These are phyloP conservation scores for Suillus cothurnatus DNA, from an alignment of 768 basidiomycete species.

Conservation along the genomic window DNA sequence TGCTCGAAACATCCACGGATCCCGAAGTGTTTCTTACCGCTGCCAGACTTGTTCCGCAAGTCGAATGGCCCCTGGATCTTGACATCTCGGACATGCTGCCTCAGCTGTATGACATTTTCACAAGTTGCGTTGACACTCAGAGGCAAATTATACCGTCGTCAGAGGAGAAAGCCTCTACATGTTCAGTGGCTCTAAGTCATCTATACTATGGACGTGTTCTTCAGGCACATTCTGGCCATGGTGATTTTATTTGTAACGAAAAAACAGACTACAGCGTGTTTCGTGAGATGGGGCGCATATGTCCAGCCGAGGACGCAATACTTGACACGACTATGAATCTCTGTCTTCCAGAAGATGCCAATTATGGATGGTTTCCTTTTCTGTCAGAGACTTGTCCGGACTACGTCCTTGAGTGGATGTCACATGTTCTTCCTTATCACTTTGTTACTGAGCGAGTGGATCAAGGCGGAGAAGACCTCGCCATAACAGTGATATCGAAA, in stretches of 20 bases:
- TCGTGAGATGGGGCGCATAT: accelerated
- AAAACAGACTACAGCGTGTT: background rate
- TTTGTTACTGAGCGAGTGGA: background rate
- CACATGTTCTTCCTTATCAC: background rate
- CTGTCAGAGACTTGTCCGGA: too few relatives aligned
- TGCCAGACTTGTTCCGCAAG: conserved; percentile 9
- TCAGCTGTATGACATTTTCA: background rate
- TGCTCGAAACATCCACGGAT: conserved; percentile 20
- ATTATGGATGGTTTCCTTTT: too few relatives aligned
- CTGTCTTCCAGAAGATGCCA: background rate
- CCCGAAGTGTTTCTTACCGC: conserved; percentile 10
- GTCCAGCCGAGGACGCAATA: background rate
- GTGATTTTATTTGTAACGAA: background rate
- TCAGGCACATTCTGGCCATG: background rate
- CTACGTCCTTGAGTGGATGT: background rate
- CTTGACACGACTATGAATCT: background rate
- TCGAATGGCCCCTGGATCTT: conserved; percentile 15
- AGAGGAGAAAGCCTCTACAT: background rate
- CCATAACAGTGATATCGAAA: background rate
- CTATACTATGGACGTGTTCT: background rate
- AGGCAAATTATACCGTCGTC: background rate
- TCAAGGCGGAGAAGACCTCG: background rate
- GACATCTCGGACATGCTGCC: background rate
- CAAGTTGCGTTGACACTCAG: background rate
- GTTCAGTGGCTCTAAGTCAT: background rate